Percentiles rank a stretch among this genome's conserved stretches.
Evolutionary conservation across 2,329 filamentous ascomycete species (phyloP).

Genomic region (Fusarium albosuccineum): DNA sequence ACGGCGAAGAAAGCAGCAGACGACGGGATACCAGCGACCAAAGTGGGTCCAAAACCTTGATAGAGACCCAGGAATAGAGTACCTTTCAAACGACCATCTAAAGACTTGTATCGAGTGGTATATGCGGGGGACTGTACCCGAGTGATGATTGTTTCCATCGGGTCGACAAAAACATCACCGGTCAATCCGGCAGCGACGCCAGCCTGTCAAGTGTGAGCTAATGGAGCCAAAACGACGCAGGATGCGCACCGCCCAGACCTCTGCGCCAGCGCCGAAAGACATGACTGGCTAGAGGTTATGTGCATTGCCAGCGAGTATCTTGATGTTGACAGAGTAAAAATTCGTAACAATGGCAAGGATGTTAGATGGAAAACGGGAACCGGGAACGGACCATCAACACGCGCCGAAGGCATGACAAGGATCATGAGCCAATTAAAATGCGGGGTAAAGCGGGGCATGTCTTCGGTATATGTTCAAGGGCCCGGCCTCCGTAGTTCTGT

Average conservation of each 20-base stretch:
- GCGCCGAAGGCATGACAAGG: too few relatives aligned
- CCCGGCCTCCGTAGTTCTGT: too few relatives aligned
- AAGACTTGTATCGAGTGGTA: constrained; percentile 15
- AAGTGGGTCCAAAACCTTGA: constrained; percentile 25
- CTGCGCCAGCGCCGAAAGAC: background rate
- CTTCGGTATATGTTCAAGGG: too few relatives aligned
- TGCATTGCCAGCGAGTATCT: background rate
- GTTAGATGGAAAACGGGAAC: background rate
- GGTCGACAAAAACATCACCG: constrained; percentile 32
- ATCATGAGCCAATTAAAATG: too few relatives aligned
- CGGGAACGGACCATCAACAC: background rate
- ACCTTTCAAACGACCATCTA: constrained; percentile 16
- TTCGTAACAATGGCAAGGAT: background rate
- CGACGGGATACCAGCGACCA: constrained; percentile 27
- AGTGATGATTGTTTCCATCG: constrained; percentile 34
- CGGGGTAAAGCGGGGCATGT: too few relatives aligned
- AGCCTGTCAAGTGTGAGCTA: background rate
- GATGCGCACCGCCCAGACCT: constrained; percentile 2
- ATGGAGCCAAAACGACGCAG: background rate
- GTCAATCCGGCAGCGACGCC: constrained; percentile 14
- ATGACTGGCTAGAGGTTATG: background rate
- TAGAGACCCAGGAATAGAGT: constrained; percentile 21
- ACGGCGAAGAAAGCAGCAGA: constrained; percentile 33
- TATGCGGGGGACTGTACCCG: constrained; percentile 29
- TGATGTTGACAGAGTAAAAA: background rate